phyloP scores from a whole-genome alignment of 2,329 filamentous ascomycete genomes.

The Coniella vitis region DNA sequence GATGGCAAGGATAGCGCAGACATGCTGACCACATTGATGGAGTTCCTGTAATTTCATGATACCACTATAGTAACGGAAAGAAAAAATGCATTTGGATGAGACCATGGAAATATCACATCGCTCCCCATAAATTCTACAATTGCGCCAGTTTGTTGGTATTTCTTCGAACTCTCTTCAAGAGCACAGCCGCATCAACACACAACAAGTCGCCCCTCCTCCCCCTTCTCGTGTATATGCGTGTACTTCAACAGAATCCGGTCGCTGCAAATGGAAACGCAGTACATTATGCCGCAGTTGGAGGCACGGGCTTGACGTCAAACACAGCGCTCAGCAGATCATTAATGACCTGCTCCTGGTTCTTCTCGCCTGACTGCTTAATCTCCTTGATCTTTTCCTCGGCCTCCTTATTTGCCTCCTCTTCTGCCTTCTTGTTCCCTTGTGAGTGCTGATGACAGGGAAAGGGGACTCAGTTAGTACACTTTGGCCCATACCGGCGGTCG shows the following conservation, averaged over 20 bases:
- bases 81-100: constrained; percentile 8
- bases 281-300: constrained; percentile 28
- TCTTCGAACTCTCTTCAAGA: neutral
- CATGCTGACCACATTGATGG: constrained; percentile 47
- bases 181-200: neutral
- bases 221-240: neutral
- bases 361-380: constrained; percentile 74
- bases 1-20: constrained; percentile 52
- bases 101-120: neutral
- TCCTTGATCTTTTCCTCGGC: constrained; percentile 74
- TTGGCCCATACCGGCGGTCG: neutral
- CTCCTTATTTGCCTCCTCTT: constrained; percentile 72
- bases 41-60: constrained; percentile 35
- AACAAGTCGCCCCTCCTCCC: neutral
- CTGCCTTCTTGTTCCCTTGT: constrained; percentile 76
- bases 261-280: neutral
- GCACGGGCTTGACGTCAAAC: constrained; percentile 70
- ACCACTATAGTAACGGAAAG: constrained; percentile 7
- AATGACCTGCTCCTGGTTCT: constrained; percentile 72
- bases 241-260: neutral
- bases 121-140: constrained; percentile 5
- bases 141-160: neutral
- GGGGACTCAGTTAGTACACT: constrained; percentile 14
- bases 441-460: constrained; percentile 58
- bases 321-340: constrained; percentile 80